Evolutionary conservation across 768 basidiomycete genomes (phyloP).

Genomic region (Gloeostereum incarnatum): DNA sequence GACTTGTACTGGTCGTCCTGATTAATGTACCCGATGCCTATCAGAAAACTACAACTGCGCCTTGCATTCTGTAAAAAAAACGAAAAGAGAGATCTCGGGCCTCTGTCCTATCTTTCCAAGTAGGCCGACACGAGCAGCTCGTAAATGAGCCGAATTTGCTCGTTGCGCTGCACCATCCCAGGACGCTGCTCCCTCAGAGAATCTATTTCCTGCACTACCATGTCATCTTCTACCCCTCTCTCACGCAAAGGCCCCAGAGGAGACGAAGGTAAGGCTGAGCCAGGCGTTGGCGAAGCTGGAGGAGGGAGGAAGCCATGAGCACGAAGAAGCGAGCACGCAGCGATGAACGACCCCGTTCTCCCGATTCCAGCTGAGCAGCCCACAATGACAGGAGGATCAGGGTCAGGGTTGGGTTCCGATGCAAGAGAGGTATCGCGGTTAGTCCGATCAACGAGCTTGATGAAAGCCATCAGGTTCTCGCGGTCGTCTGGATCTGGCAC

Average conservation of each 20-base stretch:
- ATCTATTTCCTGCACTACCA: slow-evolving; percentile 66
- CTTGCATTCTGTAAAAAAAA: no score
- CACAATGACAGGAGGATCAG: slow-evolving; percentile 71
- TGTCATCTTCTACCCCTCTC: slow-evolving; percentile 39
- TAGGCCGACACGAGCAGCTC: slow-evolving; percentile 34
- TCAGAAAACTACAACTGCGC: no score
- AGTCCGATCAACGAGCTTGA: slow-evolving; percentile 50
- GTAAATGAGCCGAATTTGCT: slow-evolving; percentile 61
- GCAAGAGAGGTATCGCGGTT: slow-evolving; percentile 40
- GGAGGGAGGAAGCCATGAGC: slow-evolving; percentile 37
- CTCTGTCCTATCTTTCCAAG: no score
- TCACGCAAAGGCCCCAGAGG: slow-evolving; percentile 51
- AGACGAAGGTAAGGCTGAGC: slow-evolving; percentile 30
- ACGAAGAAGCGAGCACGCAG: slow-evolving; percentile 71
- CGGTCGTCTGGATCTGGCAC: slow-evolving; percentile 59
- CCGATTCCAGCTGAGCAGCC: slow-evolving; percentile 87
- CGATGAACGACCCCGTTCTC: slow-evolving; percentile 81
- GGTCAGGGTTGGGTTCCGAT: slow-evolving; percentile 22
- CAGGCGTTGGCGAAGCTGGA: slow-evolving; percentile 17
- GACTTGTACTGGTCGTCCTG: no score
- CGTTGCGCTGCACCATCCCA: slow-evolving; percentile 69
- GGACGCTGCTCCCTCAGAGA: slow-evolving; percentile 72
- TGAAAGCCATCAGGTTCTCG: slow-evolving; percentile 49
- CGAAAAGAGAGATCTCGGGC: no score
- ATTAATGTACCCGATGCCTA: no score